Conservation (phyloP, 805 yeast species). For the Wickerhamomyces ciferrii region DNA sequence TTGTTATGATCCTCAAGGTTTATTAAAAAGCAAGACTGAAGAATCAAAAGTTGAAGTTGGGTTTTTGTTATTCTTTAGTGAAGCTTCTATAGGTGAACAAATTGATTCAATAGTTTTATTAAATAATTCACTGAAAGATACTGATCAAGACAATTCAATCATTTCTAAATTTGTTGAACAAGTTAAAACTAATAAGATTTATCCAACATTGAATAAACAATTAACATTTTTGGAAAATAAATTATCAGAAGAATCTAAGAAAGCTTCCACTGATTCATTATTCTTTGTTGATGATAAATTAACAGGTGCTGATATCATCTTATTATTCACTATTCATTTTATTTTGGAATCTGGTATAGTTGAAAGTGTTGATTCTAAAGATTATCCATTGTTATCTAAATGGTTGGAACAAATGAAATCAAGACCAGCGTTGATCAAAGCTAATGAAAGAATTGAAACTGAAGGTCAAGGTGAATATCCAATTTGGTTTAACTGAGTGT, state of each 20-base stretch:
- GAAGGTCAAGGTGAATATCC: neutral
- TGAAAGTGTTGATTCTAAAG: neutral
- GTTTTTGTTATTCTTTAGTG: constrained; percentile 51
- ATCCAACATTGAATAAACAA: neutral
- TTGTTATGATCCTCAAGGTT: constrained; percentile 39
- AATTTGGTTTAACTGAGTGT: too few relatives aligned
- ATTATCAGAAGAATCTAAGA: neutral
- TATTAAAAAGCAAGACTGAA: constrained; percentile 31
- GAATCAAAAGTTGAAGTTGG: constrained; percentile 39
- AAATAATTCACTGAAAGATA: constrained; percentile 39
- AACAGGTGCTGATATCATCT: constrained; percentile 41
- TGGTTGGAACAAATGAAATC: constrained; percentile 20
- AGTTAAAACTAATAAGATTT: too few relatives aligned
- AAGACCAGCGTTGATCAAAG: constrained; percentile 18
- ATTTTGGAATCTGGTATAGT: constrained; percentile 18
- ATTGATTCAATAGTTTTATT: constrained; percentile 28
- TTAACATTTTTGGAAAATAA: neutral
- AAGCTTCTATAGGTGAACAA: constrained; percentile 53
- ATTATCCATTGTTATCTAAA: constrained; percentile 22
- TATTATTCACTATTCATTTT: constrained; percentile 32
- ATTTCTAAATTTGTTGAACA: too few relatives aligned
- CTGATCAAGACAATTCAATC: constrained; percentile 36
- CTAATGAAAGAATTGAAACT: constrained; percentile 38
- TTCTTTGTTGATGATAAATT: constrained; percentile 24
- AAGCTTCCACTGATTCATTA: neutral